phyloP scores from a whole-genome alignment of 177 flowering plant species.

The Vitis hybrid region DNA sequence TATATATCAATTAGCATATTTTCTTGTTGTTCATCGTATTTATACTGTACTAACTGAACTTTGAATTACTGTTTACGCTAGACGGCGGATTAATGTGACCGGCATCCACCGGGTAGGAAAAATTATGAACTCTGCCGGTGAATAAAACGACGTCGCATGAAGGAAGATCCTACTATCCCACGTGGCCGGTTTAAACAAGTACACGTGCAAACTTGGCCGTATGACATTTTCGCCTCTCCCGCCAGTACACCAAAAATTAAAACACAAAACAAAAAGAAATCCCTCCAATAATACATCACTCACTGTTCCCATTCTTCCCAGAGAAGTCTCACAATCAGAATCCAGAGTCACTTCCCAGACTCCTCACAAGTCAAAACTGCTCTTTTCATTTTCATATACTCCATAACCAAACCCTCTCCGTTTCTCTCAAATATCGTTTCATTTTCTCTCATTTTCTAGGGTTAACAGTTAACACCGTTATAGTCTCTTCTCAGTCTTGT shows the following conservation, averaged over 20 bases:
- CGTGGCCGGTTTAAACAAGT: too few species aligned
- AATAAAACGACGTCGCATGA: too few species aligned
- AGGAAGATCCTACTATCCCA: too few species aligned
- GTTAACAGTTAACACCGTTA: neutral
- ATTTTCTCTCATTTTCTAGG: neutral
- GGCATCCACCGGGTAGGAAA: too few species aligned
- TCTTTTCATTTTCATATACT: neutral
- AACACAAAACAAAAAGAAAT: constrained; percentile 19
- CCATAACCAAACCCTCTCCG: neutral
- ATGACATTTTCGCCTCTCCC: constrained; percentile 31
- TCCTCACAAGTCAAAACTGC: neutral
- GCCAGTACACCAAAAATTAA: constrained; percentile 42
- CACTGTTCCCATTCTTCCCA: constrained; percentile 15
- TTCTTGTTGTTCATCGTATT: too few species aligned
- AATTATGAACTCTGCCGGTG: too few species aligned
- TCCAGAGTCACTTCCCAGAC: neutral
- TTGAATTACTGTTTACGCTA: too few species aligned
- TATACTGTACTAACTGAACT: too few species aligned
- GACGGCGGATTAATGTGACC: too few species aligned
- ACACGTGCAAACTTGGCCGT: too few species aligned
- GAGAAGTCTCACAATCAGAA: constrained; percentile 14
- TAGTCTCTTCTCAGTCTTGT: neutral
- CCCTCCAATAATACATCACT: constrained; percentile 7
- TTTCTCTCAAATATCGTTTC: neutral
- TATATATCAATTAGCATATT: too few species aligned